A percentile compares a stretch with the other conserved stretches of the same genome.
These are phyloP conservation scores for Tephrocybe sp. DNA, from an alignment of 768 basidiomycete genomes.

Conservation along the genomic window DNA sequence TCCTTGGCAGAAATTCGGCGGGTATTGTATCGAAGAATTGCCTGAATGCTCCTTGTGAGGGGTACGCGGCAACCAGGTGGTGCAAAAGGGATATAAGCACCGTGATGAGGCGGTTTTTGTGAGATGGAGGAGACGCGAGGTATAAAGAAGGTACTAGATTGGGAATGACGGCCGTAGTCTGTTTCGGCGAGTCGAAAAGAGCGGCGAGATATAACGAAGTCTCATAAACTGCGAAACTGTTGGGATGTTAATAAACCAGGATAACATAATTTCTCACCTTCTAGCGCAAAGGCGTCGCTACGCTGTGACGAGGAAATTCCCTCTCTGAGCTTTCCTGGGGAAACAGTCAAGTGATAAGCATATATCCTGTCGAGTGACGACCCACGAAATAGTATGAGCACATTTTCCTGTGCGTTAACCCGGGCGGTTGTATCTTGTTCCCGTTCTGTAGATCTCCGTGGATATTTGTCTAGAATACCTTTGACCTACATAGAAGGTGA, in stretches of 20 bases:
- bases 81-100: conserved; percentile 57
- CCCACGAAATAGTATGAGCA: conserved; percentile 75
- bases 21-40: conserved; percentile 45
- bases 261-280: conserved; percentile 48
- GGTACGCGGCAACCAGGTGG: conserved; percentile 56
- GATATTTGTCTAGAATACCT: conserved; percentile 42
- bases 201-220: conserved; percentile 67
- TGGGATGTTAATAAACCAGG: not conserved
- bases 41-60: conserved; percentile 61
- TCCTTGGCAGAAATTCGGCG: conserved; percentile 34
- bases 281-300: conserved; percentile 59
- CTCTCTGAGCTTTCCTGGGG: conserved; percentile 72
- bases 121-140: conserved; percentile 24
- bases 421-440: conserved; percentile 36
- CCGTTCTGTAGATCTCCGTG: conserved; percentile 28
- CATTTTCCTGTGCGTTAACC: conserved; percentile 61
- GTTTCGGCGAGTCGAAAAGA: conserved; percentile 59
- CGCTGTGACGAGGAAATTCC: conserved; percentile 64
- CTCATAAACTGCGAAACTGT: conserved; percentile 57
- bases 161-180: conserved; percentile 62
- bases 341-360: not conserved
- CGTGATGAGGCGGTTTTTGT: conserved; percentile 25
- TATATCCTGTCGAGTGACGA: conserved; percentile 9
- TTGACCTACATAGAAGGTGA: conserved; percentile 45
- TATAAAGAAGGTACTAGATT: conserved; percentile 56